Evolutionary conservation across 768 basidiomycete genomes (phyloP).

Genomic region (Polyporus arcularius): DNA sequence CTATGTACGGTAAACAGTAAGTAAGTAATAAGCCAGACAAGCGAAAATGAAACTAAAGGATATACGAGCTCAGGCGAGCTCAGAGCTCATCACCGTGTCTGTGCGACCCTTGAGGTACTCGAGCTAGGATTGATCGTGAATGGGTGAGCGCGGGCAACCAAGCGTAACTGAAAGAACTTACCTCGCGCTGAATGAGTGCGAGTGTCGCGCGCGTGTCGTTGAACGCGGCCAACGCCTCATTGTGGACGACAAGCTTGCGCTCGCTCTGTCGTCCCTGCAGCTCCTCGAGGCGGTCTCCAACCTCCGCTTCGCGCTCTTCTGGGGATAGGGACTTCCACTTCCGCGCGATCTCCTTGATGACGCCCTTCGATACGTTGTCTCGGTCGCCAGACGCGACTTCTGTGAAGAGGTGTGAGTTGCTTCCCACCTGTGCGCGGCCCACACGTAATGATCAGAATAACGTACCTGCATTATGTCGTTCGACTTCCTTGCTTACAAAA

Average conservation of each 20-base stretch:
- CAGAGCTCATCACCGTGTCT: no score
- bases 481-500: no score
- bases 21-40: no score
- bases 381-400: no score
- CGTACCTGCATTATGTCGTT: no score
- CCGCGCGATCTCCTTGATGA: not conserved
- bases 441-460: no score
- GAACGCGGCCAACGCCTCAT: conserved; percentile 5
- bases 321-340: not conserved
- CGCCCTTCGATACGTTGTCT: no score
- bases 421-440: no score
- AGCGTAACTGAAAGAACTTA: not conserved
- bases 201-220: conserved; percentile 9
- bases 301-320: not conserved
- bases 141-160: not conserved
- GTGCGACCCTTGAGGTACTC: conserved; percentile 6
- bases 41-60: no score
- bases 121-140: not conserved
- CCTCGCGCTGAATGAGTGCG: not conserved
- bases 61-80: no score
- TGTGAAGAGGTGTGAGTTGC: no score
- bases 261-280: not conserved
- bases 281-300: not conserved
- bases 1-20: no score
- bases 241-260: conserved; percentile 2